Base-by-base conservation (phyloP, 2,329 filamentous ascomycete species). In the Fusarium sp. region DNA sequence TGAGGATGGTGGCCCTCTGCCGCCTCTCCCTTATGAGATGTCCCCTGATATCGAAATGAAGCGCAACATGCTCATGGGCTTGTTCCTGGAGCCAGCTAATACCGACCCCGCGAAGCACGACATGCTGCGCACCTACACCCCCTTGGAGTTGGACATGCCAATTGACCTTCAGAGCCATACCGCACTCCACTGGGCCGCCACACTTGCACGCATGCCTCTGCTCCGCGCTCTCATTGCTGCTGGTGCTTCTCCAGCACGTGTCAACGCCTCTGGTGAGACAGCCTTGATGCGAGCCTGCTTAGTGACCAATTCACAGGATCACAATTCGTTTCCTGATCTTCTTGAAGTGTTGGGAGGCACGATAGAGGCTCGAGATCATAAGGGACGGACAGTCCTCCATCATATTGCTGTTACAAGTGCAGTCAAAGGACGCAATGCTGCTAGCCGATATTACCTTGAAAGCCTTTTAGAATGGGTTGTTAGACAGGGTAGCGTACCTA, bases 321-420 rank as follows among this genome's bases (percentile, higher is more conserved):
- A 93, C 57, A 89, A 88, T 63, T 95, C 90, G 44, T 99, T 99
- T 70, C 91, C 93, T 0, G 92, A 96, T 58, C 82, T 98, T 2
- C 83, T 99, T 1, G 94, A 98, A 68, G 86, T 97, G 1, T 83
- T 99, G 7, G 92, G 93, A 10, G 86, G 91, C 25, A 94, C 94
- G 0, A 96, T 99, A 61, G 93, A 98, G 67, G 88, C 96, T 39
- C 86, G 92, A 22, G 95, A 99, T 74, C 87, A 91, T 40, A 93
- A 93, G 75, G 93, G 93, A 8, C 85, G 95, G 34, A 98, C 94
- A 0, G 93, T 98, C 12, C 81, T 99, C 24, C 95, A 99, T 73
- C 95, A 99, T 73, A 98, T 99, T 70, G 93, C 95, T 6, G 88
- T 98, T 31, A 96, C 95, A 13, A 97, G 93, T 61, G 95, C 93